Conservation (phyloP, 371 early-diverging fungal species). For the Zopfochytrium polystomum region DNA sequence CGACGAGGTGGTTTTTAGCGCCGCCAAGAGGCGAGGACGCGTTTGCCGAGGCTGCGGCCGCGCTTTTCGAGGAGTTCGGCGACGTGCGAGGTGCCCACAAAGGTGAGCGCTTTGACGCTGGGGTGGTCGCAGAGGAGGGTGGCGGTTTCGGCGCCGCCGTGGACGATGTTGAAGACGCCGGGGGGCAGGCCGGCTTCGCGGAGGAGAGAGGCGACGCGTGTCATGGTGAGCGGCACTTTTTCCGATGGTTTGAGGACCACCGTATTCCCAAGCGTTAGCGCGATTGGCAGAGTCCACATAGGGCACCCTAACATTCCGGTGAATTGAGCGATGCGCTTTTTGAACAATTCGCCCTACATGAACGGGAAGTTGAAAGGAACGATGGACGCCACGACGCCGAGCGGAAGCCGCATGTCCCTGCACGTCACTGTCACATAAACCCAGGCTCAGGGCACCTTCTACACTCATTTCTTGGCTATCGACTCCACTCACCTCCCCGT, state of each 20-base stretch:
- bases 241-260: slow-evolving; percentile 71
- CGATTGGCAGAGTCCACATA: slow-evolving; percentile 70
- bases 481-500: too few species aligned
- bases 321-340: too few species aligned
- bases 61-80: slow-evolving; percentile 55
- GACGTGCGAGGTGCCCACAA: slow-evolving; percentile 68
- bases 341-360: slow-evolving; percentile 50
- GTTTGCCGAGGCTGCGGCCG: slow-evolving; percentile 54
- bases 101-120: slow-evolving; percentile 61
- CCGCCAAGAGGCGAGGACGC: slow-evolving; percentile 65
- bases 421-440: too few species aligned
- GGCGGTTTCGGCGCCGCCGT: slow-evolving; percentile 57
- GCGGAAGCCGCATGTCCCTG: slow-evolving; percentile 54
- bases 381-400: slow-evolving; percentile 69
- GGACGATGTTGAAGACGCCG: slow-evolving; percentile 72
- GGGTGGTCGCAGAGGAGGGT: slow-evolving; percentile 53
- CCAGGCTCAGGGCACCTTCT: too few species aligned
- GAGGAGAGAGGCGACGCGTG: slow-evolving; percentile 54
- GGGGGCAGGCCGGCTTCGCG: slow-evolving; percentile 59
- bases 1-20: slow-evolving; percentile 68
- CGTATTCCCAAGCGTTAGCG: slow-evolving; percentile 68
- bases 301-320: slow-evolving; percentile 29
- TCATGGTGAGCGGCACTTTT: slow-evolving; percentile 73
- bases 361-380: slow-evolving; percentile 75
- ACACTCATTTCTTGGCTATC: too few species aligned